Evolutionary conservation across 192 early-diverging fungal species (phyloP), one percentile per base, ranked within the genome.

Genomic region (Entophlyctis luteolus): DNA sequence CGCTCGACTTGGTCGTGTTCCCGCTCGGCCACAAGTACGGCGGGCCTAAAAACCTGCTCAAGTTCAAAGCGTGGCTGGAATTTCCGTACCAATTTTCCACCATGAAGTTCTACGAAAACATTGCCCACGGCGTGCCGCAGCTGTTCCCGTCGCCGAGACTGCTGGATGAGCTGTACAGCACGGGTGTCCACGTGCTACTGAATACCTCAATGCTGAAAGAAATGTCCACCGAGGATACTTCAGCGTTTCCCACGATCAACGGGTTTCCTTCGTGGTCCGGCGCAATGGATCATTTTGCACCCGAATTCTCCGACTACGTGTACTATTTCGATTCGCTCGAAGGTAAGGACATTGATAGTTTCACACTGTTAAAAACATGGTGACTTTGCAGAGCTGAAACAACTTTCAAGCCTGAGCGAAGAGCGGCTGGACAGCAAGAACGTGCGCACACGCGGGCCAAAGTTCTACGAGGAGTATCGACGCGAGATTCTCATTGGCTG

Each of bases 21-120:
- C 60, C 60, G 16, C 50, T 63, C 47, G 42, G 46, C 2, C 60
- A 63, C 18, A n/a, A 48, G 14, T 63, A 55, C 28, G 65, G 65
- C 25, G 65, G 65, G 2, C 65, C 65, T 0, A 37, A 45, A 6
- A 46, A 55, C 39, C 45, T 67, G 0, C 38, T 47, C 31, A 10
- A 58, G 22, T 67, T 67, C 65, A 67, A 67, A 37, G 54, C 36
- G 6, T 67, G 54, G 31, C 10, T 67, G 1, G 57, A 55, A 10
- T 56, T 67, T 16, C 65, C 65, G 5, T 67, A 67, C n/a, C 65
- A 67, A 36, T 55, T 31, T 23, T 34, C 27, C 8, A 67, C 65
- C 18, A 56, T 67, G 54, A 67, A 67, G 0, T 45, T 67, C 2
- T 67, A 67, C 38, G 65, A 67, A 67, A 67, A 67, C 32, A 57